Evolutionary conservation across 306 rosid genomes (phyloP).

Genomic region (Biancaea sappan): DNA sequence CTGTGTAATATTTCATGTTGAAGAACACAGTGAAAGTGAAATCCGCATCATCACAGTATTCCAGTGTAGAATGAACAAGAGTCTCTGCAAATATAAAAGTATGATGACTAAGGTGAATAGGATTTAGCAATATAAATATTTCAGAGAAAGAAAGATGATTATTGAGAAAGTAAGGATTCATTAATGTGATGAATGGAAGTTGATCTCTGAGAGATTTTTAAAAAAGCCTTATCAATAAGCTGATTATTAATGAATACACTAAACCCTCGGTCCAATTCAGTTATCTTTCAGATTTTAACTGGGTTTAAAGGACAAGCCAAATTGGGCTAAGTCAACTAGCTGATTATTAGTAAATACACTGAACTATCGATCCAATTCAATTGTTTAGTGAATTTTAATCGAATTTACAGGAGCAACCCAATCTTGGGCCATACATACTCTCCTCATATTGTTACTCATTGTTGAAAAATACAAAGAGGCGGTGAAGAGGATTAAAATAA

Average conservation of each 20-base stretch:
- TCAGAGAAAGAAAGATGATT: not conserved
- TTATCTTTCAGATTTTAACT: not conserved
- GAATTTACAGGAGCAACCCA: conserved; percentile 3
- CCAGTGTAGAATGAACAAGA: conserved; percentile 93
- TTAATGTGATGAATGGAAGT: not conserved
- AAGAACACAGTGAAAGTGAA: conserved; percentile 83
- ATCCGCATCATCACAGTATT: conserved; percentile 77
- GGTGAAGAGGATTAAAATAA: not conserved
- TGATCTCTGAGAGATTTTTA: conserved; percentile 9
- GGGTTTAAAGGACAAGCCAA: not conserved
- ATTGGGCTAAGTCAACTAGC: not conserved
- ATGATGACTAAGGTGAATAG: conserved; percentile 27
- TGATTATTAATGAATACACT: not conserved
- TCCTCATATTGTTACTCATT: not conserved
- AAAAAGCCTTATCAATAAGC: not conserved
- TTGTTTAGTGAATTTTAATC: not conserved
- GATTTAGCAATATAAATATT: conserved; percentile 23
- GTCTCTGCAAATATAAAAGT: conserved; percentile 71
- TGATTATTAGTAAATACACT: not conserved
- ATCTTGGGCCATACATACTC: conserved; percentile 8
- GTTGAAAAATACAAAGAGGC: not conserved
- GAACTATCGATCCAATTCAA: conserved; percentile 19
- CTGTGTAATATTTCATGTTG: conserved; percentile 88
- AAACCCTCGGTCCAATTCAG: not conserved
- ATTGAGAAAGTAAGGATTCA: conserved; percentile 3